Evolutionary conservation across 192 early-diverging fungal genomes (phyloP), one percentile per base, ranked within the genome.

Genomic region (Backusella parvicylindrica): DNA sequence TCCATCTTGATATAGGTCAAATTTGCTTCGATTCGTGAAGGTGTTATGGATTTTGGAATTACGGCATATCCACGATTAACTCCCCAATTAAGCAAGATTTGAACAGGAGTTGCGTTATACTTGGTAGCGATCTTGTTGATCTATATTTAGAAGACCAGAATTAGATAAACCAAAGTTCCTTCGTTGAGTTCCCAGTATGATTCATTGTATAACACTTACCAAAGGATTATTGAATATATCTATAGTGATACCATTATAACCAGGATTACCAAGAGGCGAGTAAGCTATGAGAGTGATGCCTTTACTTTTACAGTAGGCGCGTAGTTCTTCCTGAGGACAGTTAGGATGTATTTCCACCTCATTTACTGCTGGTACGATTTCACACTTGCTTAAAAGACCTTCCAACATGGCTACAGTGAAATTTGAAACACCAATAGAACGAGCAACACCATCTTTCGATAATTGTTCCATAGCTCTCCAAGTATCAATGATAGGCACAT

Each of bases 401-500:
- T 91, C 77, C 35, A 92, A 77, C 64, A 88, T 75, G 21, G 77
- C 56, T 50, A 85, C 77, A 79, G 80, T 88, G 33, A 88, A 91
- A 84, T 96, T 96, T 38, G 90, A 93, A 23, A 95, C 92, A 69
- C 94, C 95, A 64, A 96, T 93, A 38, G 85, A 65, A 21, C 86
- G 81, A 32, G 88, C 89, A 41, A 90, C 85, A 56, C 91, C 91
- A 7, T 75, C 76, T 5, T 88, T 82, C 6, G 91, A 87, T 15
- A 94, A 74, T 23, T 82, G 75, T 84, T 94, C 94, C 91, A 95
- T 92, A 15, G 86, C 90, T 50, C 83, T 68, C 91, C 92, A 94
- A 6, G 91, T 92, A 60, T 91, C 85, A n/a, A 83, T 75, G 63
- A 89, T 56, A 53, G 83, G 71, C n/a, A 91, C 77, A 31, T 79